phyloP scores from a whole-genome alignment of 345 rosid species.

The Pistacia vera region DNA sequence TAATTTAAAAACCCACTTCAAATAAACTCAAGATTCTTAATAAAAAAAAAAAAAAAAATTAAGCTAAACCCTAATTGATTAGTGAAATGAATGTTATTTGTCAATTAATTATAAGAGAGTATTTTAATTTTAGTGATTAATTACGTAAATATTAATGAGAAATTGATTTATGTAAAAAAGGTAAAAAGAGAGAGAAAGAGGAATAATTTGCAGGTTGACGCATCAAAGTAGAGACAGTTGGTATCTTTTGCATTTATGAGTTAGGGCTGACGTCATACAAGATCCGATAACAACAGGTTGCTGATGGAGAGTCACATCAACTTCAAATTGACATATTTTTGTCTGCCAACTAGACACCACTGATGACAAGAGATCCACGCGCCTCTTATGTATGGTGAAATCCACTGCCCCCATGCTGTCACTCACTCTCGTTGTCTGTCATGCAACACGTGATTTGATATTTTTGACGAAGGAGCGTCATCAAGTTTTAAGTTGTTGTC shows the following conservation, averaged over 20 bases:
- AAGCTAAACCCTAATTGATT: no score
- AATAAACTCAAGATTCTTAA: no score
- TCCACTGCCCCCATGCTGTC: not conserved
- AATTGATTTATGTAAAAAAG: no score
- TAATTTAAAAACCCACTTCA: no score
- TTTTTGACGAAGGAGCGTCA: not conserved
- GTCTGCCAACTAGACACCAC: slow-evolving; percentile 10
- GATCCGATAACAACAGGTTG: slow-evolving; percentile 1
- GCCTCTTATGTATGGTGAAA: not conserved
- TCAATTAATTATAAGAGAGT: no score
- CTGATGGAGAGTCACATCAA: slow-evolving; percentile 28
- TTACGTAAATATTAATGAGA: not conserved
- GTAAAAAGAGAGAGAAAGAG: not conserved
- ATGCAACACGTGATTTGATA: not conserved
- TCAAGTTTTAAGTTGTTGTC: no score
- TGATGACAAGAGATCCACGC: not conserved
- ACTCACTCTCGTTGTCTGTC: not conserved
- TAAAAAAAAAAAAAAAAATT: no score
- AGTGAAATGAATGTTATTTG: no score
- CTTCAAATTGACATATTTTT: not conserved
- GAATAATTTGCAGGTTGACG: slow-evolving; percentile 11
- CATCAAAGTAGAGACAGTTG: slow-evolving; percentile 12
- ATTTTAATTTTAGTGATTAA: no score
- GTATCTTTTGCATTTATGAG: slow-evolving; percentile 11
- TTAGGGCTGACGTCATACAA: slow-evolving; percentile 18